Percentiles rank a stretch among this genome's conserved stretches.
phyloP scores from a whole-genome alignment of 495 filamentous ascomycete genomes.

The Paragyromitra xinjiangensis region DNA sequence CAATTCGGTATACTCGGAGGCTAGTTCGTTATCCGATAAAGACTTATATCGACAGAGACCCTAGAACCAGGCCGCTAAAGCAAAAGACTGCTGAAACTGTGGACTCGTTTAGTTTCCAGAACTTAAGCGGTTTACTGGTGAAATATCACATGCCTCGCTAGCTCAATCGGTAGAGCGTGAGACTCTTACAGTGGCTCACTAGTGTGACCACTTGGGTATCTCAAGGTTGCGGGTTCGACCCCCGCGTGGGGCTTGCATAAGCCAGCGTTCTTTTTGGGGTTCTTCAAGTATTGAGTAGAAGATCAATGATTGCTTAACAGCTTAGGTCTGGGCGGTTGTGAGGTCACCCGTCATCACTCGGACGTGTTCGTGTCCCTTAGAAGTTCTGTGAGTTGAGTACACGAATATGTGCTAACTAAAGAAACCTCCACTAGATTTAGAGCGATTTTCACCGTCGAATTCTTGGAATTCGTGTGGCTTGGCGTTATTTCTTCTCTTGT shows the following conservation, averaged over 20 bases:
- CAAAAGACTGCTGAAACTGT: too few species aligned
- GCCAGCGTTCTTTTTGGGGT: background rate
- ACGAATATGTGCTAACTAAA: too few species aligned
- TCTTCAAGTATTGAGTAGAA: background rate
- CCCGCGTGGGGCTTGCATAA: constrained; percentile 63
- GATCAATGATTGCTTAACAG: background rate
- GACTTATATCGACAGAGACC: too few species aligned
- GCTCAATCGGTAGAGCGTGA: constrained; percentile 80
- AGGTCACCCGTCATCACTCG: background rate
- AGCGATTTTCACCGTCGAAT: background rate
- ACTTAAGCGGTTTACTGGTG: background rate
- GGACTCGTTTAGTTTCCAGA: too few species aligned
- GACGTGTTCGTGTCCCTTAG: background rate
- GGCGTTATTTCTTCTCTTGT: background rate
- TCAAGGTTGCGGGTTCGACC: constrained; percentile 66
- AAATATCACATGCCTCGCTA: constrained; percentile 62
- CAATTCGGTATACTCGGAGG: too few species aligned
- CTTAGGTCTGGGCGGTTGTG: background rate
- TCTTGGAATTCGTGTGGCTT: background rate
- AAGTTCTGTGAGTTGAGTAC: too few species aligned
- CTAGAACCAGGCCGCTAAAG: too few species aligned
- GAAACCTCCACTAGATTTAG: background rate
- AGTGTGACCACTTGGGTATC: constrained; percentile 52
- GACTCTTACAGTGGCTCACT: background rate
- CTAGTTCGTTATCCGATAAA: too few species aligned